phyloP scores from a whole-genome alignment of 345 rosid species.

The Heritiera fomes region DNA sequence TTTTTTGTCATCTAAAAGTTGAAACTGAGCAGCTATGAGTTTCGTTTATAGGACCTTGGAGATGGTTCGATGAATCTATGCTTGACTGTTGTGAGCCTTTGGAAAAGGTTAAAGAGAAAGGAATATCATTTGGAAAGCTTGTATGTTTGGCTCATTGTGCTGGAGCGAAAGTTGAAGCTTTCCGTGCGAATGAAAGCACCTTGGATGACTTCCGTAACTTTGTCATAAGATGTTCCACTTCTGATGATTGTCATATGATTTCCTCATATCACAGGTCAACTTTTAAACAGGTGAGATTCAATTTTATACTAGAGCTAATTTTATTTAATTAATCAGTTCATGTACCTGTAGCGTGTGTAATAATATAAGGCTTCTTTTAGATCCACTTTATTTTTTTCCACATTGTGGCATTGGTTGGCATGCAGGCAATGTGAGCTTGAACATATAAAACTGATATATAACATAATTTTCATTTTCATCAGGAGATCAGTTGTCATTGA shows the following conservation, averaged over 20 bases:
- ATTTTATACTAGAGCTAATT: background rate
- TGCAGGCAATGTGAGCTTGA: background rate
- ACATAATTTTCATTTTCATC: background rate
- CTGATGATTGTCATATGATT: conserved; percentile 78
- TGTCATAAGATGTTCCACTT: conserved; percentile 57
- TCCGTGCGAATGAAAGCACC: conserved; percentile 72
- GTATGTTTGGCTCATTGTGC: conserved; percentile 90
- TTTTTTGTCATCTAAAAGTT: conserved; percentile 13
- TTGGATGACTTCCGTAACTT: conserved; percentile 72
- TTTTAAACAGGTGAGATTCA: conserved; percentile 61
- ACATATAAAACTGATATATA: background rate
- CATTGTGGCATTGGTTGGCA: background rate
- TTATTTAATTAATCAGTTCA: conserved; percentile 8
- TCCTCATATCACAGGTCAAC: conserved; percentile 74
- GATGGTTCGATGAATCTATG: conserved; percentile 99
- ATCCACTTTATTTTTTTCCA: background rate
- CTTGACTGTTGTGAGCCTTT: conserved; percentile 91
- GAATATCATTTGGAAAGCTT: conserved; percentile 87
- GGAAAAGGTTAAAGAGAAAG: conserved; percentile 74
- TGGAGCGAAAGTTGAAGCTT: conserved; percentile 90
- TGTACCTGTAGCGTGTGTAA: background rate
- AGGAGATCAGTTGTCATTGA: background rate
- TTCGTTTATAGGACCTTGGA: conserved; percentile 83
- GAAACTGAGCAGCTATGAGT: conserved; percentile 9
- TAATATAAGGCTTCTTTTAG: background rate